Evolutionary conservation across 768 basidiomycete genomes (phyloP), one percentile per base, ranked within the genome.

Genomic region (Trametes cinnabarina): DNA sequence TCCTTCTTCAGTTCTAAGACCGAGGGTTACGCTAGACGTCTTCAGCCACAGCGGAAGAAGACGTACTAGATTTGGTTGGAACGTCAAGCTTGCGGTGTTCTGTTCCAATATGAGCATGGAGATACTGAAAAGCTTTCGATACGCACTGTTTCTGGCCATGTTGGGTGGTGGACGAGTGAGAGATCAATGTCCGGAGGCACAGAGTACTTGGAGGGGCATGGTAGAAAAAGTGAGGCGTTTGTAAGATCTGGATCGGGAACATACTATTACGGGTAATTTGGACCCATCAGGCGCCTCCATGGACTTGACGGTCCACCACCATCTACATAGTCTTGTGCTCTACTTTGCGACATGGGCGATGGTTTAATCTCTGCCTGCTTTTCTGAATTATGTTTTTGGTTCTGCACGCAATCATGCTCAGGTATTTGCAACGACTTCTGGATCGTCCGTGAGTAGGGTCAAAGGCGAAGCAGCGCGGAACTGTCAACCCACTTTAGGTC

Each of bases 1-100:
- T 96, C 94, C 68, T 92, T 94, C 73, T 90, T 93, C 39, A 93
- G 75, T 68, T 89, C 92, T 93, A 57, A 4, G 12, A 19, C 15
- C 11, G 8, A 25, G 28, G 37, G 49, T 46, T 17, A 40, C 11
- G 22, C 12, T 28, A 15, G 5, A 37, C 14, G 15, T 46, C 10
- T 23, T 14, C 4, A 57, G 30, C 41, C 20, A 49, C 51, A 12
- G 34, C 11, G 20, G 1, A 14, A 40, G 28, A 17, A 26, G 28
- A 53, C 50, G 48, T 28, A 62, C 51, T 63, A 20, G 64, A 66
- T 51, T 60, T 67, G 61, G 56, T 41, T 65, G 79, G 77, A 15
- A 82, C 66, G 15, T 70, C 66, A 2, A 71, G 66, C 62, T 76
- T 77, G 61, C 72, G 75, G 17, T 72, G 66, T 65, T 81, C 76